phyloP scores from a whole-genome alignment of 2,329 filamentous ascomycete genomes.

The Myriosclerotinia scirpicola region DNA sequence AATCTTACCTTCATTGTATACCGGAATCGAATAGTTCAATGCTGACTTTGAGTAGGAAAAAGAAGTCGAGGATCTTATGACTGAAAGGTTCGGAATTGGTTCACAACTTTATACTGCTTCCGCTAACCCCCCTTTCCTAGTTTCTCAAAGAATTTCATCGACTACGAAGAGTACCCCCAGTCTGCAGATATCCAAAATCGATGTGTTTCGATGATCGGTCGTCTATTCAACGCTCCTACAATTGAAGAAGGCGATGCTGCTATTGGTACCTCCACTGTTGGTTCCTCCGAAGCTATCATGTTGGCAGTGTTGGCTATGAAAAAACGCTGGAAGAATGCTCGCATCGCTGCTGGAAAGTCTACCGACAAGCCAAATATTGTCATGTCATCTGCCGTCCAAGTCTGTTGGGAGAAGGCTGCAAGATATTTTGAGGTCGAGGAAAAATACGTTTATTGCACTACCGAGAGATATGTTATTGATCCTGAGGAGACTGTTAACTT shows the following conservation, averaged over 20 bases:
- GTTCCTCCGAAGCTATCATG: slow-evolving; percentile 88
- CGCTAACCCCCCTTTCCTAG: no score
- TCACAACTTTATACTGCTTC: no score
- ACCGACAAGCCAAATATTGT: slow-evolving; percentile 82
- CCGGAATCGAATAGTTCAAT: background rate
- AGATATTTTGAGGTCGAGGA: slow-evolving; percentile 93
- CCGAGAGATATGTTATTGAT: slow-evolving; percentile 62
- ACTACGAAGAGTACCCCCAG: slow-evolving; percentile 82
- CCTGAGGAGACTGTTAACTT: slow-evolving; percentile 59
- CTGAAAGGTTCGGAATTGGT: slow-evolving; percentile 49
- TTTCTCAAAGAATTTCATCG: slow-evolving; percentile 93
- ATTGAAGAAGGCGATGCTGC: slow-evolving; percentile 57
- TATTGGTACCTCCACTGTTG: slow-evolving; percentile 85
- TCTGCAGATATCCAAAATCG: slow-evolving; percentile 87
- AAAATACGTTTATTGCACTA: slow-evolving; percentile 68
- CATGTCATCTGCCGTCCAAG: slow-evolving; percentile 95
- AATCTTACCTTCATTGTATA: no score
- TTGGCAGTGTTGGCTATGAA: slow-evolving; percentile 87
- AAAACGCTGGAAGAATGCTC: slow-evolving; percentile 86
- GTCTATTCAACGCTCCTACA: slow-evolving; percentile 78
- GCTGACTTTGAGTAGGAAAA: slow-evolving; percentile 63
- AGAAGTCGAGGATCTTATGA: slow-evolving; percentile 94
- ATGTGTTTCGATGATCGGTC: slow-evolving; percentile 86
- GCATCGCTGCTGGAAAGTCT: slow-evolving; percentile 79
- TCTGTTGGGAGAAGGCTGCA: slow-evolving; percentile 93